Conservation (phyloP, 352 stramenopile genomes). For the Globisporangium paddicum region DNA sequence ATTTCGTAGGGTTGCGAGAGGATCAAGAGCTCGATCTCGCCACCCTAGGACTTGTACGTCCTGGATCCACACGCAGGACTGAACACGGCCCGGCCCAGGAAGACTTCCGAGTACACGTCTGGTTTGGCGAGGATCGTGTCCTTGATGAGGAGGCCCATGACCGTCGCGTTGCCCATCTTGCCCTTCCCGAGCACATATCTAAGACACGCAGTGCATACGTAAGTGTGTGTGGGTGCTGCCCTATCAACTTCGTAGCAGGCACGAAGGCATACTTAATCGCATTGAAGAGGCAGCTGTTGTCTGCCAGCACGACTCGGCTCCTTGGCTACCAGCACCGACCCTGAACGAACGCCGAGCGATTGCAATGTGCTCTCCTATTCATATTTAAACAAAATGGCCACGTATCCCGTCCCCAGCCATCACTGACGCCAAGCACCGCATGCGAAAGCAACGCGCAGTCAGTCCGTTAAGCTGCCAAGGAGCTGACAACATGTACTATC, state of each 20-base stretch:
- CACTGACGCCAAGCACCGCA: constrained; percentile 26
- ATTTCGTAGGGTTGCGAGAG: constrained; percentile 70
- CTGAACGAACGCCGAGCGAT: constrained; percentile 53
- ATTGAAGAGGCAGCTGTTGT: constrained; percentile 88
- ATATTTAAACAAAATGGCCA: constrained; percentile 7
- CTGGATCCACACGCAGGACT: constrained; percentile 84
- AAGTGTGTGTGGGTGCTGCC: background rate
- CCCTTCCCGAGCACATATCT: constrained; percentile 67
- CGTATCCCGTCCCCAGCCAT: constrained; percentile 61
- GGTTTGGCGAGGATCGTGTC: constrained; percentile 63
- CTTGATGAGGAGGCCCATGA: constrained; percentile 69
- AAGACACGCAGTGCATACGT: background rate
- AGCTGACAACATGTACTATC: no score
- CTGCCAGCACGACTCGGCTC: constrained; percentile 70
- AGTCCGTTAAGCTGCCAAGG: no score
- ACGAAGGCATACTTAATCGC: constrained; percentile 45
- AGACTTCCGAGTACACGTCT: constrained; percentile 66
- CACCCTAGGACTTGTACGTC: constrained; percentile 80
- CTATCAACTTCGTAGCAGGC: background rate
- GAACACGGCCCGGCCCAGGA: constrained; percentile 64
- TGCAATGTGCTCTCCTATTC: constrained; percentile 39
- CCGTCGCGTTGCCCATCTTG: constrained; percentile 45
- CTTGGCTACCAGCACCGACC: constrained; percentile 71
- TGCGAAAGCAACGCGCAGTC: background rate
- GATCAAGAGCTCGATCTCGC: constrained; percentile 86